Evolutionary conservation across 2,329 filamentous ascomycete genomes (phyloP), one percentile per base, ranked within the genome.

Genomic region (Dactylellina cionopaga): DNA sequence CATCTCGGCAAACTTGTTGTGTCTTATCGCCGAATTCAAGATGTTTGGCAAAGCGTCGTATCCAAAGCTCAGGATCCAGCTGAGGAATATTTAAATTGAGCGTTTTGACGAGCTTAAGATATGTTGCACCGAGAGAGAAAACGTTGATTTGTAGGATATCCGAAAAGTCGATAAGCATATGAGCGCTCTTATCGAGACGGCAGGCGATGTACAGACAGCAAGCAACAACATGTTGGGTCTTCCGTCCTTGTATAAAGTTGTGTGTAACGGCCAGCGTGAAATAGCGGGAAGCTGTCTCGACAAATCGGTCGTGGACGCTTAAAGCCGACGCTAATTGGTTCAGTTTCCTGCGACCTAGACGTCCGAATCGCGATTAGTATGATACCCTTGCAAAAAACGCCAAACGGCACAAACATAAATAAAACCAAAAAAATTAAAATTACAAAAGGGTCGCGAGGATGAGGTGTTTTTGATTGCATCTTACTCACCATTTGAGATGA

Each of bases 121-220:
- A 98, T 25, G 92, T 91, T 74, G 91, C 89, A 41, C 95, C 95
- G 11, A 99, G 85, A 74, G 91, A 90, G 81, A 96, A 99, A 22
- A 99, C 94, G 76, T 97, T 96, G 79, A 95, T 87, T 82, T 84
- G 83, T n/a, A 89, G 82, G 41, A 94, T 85, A 79, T 99, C 95
- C 10, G 95, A 92, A 78, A 99, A 88, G 79, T 99, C 95, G 79
- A 99, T 98, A 43, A 99, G 85, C 90, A 99, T 93, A 76, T 89
- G 90, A 79, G 95, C 96, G 22, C 89, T 88, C 43, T 87, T 87
- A 74, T 91, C 88, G 59, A 90, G 87, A 73, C 95, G 88, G 78
- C 92, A 96, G 11, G 92, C 92, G 62, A 92, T 90, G 77, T 98
- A 99, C 27, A 99, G 84, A 78, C 91, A 94, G 25, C 96, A 91